Percentiles rank a stretch among this genome's conserved stretches.
Conservation (phyloP, 2,329 filamentous ascomycete species). For the Cytospora piceicola region DNA sequence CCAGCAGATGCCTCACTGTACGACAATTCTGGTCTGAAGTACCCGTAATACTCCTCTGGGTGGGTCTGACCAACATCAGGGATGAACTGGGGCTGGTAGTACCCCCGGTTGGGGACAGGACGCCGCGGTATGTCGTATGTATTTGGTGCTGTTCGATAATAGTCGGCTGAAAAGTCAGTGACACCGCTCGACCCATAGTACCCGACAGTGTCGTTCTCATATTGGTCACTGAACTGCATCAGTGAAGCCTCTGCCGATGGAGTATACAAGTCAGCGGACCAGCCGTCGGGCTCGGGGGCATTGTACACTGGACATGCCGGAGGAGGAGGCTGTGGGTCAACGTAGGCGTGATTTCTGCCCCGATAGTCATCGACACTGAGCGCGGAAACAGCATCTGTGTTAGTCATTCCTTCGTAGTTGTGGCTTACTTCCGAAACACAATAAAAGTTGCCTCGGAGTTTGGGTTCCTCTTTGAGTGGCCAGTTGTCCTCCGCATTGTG, state of each 20-base stretch:
- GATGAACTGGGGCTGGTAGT: too few relatives aligned
- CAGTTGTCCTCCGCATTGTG: neutral
- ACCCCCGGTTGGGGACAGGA: too few relatives aligned
- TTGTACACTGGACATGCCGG: neutral
- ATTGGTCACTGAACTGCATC: neutral
- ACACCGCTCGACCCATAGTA: neutral
- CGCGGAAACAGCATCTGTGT: neutral
- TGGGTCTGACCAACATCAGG: too few relatives aligned
- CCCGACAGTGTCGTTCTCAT: neutral
- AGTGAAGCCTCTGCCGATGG: neutral
- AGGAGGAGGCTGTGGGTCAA: neutral
- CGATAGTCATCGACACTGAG: neutral
- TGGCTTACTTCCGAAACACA: neutral
- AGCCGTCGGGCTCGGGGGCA: neutral
- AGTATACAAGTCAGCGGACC: neutral
- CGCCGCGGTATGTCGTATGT: too few relatives aligned
- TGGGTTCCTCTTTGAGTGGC: neutral
- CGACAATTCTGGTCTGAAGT: too few relatives aligned
- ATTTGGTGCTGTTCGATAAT: too few relatives aligned
- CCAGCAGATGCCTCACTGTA: too few relatives aligned
- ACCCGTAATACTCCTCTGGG: too few relatives aligned
- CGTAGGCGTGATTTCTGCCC: neutral
- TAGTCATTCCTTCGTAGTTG: neutral
- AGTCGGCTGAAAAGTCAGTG: too few relatives aligned
- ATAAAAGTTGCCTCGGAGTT: neutral